Evolutionary conservation across 148 eudicot species (phyloP).

Genomic region (Agrostemma githago): DNA sequence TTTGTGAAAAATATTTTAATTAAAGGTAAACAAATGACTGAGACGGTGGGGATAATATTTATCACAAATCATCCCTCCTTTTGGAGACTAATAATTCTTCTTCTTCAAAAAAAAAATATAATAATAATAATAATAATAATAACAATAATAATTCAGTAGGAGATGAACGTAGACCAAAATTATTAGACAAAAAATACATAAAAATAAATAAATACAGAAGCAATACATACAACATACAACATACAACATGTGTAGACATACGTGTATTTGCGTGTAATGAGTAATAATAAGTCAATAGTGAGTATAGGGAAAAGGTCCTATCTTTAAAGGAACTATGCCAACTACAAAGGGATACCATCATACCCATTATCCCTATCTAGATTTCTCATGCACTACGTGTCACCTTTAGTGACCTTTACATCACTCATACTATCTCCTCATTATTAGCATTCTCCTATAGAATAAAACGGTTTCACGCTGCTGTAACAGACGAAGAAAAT

Average conservation of each 20-base stretch:
- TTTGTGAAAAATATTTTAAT: too few relatives aligned
- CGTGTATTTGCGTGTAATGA: neutral
- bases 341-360: neutral
- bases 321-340: conserved; percentile 5
- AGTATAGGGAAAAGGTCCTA: neutral
- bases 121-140: too few relatives aligned
- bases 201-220: too few relatives aligned
- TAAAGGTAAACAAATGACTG: too few relatives aligned
- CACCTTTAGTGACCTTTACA: neutral
- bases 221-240: neutral
- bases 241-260: conserved; percentile 1
- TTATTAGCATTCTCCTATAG: neutral
- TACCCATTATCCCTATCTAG: neutral
- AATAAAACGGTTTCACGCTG: too few relatives aligned
- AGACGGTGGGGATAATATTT: too few relatives aligned
- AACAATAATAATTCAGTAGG: neutral
- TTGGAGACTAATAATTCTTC: too few relatives aligned
- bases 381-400: conserved; percentile 16
- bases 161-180: conserved; percentile 12
- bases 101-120: too few relatives aligned
- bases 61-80: too few relatives aligned
- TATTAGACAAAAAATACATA: neutral
- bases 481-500: too few relatives aligned
- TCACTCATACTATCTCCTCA: neutral
- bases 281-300: neutral